Evolutionary conservation across 306 rosid genomes (phyloP).

Genomic region (Sophora flavescens): DNA sequence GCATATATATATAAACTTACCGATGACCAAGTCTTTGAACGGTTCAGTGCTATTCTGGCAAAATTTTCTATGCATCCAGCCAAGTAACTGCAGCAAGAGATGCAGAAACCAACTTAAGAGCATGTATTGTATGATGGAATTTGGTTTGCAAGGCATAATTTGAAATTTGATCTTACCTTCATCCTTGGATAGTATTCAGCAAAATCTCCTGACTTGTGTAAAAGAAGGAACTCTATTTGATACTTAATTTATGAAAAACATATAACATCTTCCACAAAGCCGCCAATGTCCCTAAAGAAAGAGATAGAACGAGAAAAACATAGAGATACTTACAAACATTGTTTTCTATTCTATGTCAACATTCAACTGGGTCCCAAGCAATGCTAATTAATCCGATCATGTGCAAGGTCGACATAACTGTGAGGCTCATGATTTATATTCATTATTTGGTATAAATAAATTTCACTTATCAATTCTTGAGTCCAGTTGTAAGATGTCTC

Average conservation of each 20-base stretch:
- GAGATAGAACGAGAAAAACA: slow-evolving; percentile 59
- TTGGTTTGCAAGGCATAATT: not conserved
- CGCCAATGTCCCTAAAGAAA: slow-evolving; percentile 36
- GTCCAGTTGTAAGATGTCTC: slow-evolving; percentile 19
- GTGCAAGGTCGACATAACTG: slow-evolving; percentile 47
- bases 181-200: slow-evolving; percentile 48
- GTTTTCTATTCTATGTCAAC: slow-evolving; percentile 51
- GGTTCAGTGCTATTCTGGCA: slow-evolving; percentile 79
- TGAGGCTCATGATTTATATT: slow-evolving; percentile 27
- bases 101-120: slow-evolving; percentile 29
- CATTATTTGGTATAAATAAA: slow-evolving; percentile 11
- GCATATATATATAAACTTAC: slow-evolving; percentile 52
- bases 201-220: slow-evolving; percentile 42
- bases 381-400: slow-evolving; percentile 38
- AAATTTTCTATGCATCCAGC: slow-evolving; percentile 91
- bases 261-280: slow-evolving; percentile 43
- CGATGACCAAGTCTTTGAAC: slow-evolving; percentile 62
- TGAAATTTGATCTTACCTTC: slow-evolving; percentile 64
- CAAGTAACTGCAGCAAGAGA: slow-evolving; percentile 69
- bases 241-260: slow-evolving; percentile 42
- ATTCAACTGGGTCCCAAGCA: slow-evolving; percentile 64
- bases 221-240: slow-evolving; percentile 44
- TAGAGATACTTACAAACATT: slow-evolving; percentile 65
- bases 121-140: not conserved
- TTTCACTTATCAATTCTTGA: slow-evolving; percentile 16